Conservation (phyloP, 2,329 filamentous ascomycete genomes). For the Aquanectria penicillioides region DNA sequence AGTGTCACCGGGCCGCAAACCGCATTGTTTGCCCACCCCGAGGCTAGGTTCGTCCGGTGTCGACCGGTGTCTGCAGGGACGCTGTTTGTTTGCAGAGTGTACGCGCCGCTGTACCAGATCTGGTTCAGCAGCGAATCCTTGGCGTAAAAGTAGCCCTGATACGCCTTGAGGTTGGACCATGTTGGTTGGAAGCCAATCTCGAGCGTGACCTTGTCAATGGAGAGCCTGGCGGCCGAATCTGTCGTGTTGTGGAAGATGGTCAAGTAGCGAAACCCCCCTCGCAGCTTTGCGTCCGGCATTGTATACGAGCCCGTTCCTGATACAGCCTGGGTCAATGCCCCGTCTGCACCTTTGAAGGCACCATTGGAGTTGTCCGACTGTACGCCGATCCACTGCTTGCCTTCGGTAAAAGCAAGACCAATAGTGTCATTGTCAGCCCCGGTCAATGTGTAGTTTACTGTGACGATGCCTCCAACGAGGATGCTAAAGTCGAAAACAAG, state of each 20-base stretch:
- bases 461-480: background rate
- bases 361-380: background rate
- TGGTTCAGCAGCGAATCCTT: conserved; percentile 59
- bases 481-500: background rate
- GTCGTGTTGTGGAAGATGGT: background rate
- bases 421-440: background rate
- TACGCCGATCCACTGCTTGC: background rate
- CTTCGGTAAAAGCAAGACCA: background rate
- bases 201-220: conserved; percentile 20
- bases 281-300: background rate
- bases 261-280: background rate
- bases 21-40: conserved; percentile 32
- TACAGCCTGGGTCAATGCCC: background rate
- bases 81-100: background rate
- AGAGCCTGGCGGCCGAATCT: background rate
- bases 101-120: conserved; percentile 1
- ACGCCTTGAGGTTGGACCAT: conserved; percentile 59
- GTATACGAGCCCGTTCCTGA: background rate
- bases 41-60: background rate
- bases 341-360: background rate
- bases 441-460: background rate
- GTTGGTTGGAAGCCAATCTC: conserved; percentile 53
- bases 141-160: conserved; percentile 64
- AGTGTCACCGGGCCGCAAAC: conserved; percentile 32
- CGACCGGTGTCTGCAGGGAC: background rate